phyloP scores from a whole-genome alignment of 2,329 filamentous ascomycete species.

The Zarea fungicola region DNA sequence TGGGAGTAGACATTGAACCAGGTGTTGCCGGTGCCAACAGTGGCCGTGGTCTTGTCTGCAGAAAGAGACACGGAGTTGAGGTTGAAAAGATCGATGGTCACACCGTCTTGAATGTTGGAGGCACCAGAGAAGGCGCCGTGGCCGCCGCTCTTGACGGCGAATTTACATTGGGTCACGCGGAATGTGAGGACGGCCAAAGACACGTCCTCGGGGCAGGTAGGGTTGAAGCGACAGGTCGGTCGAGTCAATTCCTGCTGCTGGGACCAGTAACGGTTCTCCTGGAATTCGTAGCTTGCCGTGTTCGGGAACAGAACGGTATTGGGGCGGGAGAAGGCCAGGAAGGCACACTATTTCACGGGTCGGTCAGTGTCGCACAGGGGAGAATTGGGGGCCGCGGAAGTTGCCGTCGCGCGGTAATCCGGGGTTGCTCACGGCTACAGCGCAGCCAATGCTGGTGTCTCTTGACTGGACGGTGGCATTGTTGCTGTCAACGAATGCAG shows the following conservation, averaged over 20 bases:
- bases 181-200: constrained; percentile 22
- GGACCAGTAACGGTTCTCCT: constrained; percentile 21
- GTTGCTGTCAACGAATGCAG: neutral
- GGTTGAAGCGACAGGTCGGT: constrained; percentile 22
- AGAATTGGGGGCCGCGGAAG: neutral
- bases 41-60: constrained; percentile 13
- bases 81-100: constrained; percentile 23
- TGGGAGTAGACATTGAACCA: constrained; percentile 20
- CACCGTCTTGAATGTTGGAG: constrained; percentile 24
- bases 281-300: constrained; percentile 15
- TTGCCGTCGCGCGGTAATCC: neutral
- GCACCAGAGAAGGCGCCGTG: constrained; percentile 25
- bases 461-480: neutral
- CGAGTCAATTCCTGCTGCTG: constrained; percentile 19
- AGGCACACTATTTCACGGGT: constrained; percentile 17
- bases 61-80: constrained; percentile 21
- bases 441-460: constrained; percentile 5
- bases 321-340: constrained; percentile 17
- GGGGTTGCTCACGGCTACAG: constrained; percentile 8
- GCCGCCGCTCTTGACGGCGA: constrained; percentile 30
- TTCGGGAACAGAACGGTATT: constrained; percentile 16
- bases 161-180: constrained; percentile 24
- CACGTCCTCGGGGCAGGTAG: constrained; percentile 21
- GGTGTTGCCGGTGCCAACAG: constrained; percentile 18
- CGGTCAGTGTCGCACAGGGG: neutral